phyloP scores from a whole-genome alignment of 306 rosid species.

The Boehmeria nivea region DNA sequence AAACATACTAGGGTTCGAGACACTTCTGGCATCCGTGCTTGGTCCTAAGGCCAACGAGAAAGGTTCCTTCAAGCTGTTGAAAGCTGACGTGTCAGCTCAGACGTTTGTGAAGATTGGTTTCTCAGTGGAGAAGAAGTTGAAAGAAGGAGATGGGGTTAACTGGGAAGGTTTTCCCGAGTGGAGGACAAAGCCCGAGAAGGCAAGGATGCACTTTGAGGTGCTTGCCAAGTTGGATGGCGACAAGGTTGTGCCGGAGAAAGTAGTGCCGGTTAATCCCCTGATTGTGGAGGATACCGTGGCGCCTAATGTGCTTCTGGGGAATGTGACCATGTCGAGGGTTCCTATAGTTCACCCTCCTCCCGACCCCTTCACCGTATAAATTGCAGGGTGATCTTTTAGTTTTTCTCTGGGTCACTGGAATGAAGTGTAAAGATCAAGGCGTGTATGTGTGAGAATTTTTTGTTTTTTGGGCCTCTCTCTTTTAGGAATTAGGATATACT shows the following conservation, averaged over 20 bases:
- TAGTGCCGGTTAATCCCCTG: slow-evolving; percentile 51
- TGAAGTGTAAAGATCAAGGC: slow-evolving; percentile 33
- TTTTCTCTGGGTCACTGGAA: background rate
- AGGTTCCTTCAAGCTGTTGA: slow-evolving; percentile 82
- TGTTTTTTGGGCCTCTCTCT: background rate
- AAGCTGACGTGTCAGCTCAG: slow-evolving; percentile 84
- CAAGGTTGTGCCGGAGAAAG: slow-evolving; percentile 68
- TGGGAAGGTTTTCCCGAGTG: slow-evolving; percentile 60
- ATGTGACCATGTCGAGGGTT: slow-evolving; percentile 47
- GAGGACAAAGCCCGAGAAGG: slow-evolving; percentile 75
- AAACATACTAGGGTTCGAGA: slow-evolving; percentile 72
- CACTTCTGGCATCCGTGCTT: slow-evolving; percentile 57
- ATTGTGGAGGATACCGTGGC: slow-evolving; percentile 48
- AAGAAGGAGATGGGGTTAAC: slow-evolving; percentile 55
- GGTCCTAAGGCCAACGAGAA: slow-evolving; percentile 61
- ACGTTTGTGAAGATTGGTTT: slow-evolving; percentile 77
- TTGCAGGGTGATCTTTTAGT: background rate
- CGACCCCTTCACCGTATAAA: slow-evolving; percentile 48
- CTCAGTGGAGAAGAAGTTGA: slow-evolving; percentile 75
- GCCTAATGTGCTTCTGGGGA: slow-evolving; percentile 30
- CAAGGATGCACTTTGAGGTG: slow-evolving; percentile 77
- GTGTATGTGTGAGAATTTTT: background rate
- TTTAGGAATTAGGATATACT: slow-evolving; percentile 1
- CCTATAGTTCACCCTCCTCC: slow-evolving; percentile 54
- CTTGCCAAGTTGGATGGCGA: slow-evolving; percentile 87